These are phyloP conservation scores for Liquidambar formosana DNA, from an alignment of 164 flowering plant species.

Conservation along the genomic window DNA sequence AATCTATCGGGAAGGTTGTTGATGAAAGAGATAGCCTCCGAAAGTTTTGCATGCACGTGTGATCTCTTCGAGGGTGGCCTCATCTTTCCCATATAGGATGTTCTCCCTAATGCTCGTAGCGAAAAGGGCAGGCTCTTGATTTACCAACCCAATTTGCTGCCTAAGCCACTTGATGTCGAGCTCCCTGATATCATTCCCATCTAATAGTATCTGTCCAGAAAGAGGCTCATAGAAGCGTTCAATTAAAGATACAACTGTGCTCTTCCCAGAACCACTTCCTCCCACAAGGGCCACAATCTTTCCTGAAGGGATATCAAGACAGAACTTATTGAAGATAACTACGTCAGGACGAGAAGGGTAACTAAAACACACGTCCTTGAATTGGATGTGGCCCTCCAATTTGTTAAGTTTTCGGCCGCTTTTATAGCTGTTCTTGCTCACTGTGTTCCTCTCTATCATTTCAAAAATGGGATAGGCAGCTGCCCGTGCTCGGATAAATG, in stretches of 20 bases:
- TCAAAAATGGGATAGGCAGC: conserved; percentile 92
- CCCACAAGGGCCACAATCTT: conserved; percentile 95
- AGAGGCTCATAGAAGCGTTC: conserved; percentile 93
- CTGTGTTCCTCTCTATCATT: conserved; percentile 85
- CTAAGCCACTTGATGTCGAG: conserved; percentile 89
- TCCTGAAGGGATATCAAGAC: conserved; percentile 76
- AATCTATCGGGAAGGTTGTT: conserved; percentile 93
- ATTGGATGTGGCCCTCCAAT: conserved; percentile 74
- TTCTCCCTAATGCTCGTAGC: conserved; percentile 93
- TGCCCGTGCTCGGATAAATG: conserved; percentile 75
- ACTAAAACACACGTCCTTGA: conserved; percentile 70
- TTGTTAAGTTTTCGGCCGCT: conserved; percentile 48
- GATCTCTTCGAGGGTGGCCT: conserved; percentile 83
- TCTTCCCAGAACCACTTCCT: conserved; percentile 97
- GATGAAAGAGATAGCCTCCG: conserved; percentile 85
- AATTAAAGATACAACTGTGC: conserved; percentile 89
- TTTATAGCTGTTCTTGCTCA: conserved; percentile 45
- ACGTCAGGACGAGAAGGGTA: conserved; percentile 95
- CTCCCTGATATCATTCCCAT: conserved; percentile 60
- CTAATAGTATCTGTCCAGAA: conserved; percentile 66
- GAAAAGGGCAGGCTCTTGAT: conserved; percentile 96
- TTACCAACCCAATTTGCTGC: conserved; percentile 87
- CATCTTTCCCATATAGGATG: conserved; percentile 86
- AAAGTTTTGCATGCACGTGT: conserved; percentile 88
- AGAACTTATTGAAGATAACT: conserved; percentile 57